These are phyloP conservation scores for Penicillium mononematosum DNA, from an alignment of 495 filamentous ascomycete species.

Conservation along the genomic window DNA sequence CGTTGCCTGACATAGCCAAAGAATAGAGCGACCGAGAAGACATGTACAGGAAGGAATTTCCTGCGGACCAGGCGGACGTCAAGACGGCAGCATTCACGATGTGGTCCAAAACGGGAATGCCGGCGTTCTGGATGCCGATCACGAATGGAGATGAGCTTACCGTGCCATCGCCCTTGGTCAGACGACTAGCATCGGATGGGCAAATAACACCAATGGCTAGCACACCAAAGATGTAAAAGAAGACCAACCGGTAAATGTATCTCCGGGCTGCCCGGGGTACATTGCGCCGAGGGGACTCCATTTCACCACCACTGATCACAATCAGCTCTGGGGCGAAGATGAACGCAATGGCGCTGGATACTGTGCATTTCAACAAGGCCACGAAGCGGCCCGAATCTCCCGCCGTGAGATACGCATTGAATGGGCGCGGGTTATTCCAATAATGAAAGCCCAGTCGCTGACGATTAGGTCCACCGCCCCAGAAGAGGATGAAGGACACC, in stretches of 20 bases:
- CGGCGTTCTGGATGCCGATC: constrained; percentile 58
- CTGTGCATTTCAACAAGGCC: constrained; percentile 42
- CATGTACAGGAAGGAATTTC: constrained; percentile 79
- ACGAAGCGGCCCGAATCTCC: constrained; percentile 45
- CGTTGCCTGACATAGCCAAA: constrained; percentile 52
- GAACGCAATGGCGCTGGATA: constrained; percentile 54
- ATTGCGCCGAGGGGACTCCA: constrained; percentile 70
- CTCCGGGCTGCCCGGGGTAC: constrained; percentile 76
- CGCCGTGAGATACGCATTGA: constrained; percentile 43
- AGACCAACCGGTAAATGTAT: constrained; percentile 80
- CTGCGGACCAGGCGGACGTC: constrained; percentile 67
- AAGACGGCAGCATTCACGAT: constrained; percentile 79
- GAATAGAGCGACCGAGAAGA: constrained; percentile 66
- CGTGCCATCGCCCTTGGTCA: constrained; percentile 51
- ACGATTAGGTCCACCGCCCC: constrained; percentile 63
- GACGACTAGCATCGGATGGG: constrained; percentile 47
- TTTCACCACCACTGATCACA: constrained; percentile 62
- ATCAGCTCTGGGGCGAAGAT: constrained; percentile 57
- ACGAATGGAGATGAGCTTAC: constrained; percentile 60
- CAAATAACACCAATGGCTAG: constrained; percentile 59
- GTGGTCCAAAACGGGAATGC: constrained; percentile 63
- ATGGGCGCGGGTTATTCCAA: constrained; percentile 69
- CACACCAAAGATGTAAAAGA: constrained; percentile 70
- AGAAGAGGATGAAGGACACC: constrained; percentile 67
- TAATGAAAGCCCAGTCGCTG: constrained; percentile 69